Conservation (phyloP, 2,329 filamentous ascomycete species). For the Xylaria sp. region DNA sequence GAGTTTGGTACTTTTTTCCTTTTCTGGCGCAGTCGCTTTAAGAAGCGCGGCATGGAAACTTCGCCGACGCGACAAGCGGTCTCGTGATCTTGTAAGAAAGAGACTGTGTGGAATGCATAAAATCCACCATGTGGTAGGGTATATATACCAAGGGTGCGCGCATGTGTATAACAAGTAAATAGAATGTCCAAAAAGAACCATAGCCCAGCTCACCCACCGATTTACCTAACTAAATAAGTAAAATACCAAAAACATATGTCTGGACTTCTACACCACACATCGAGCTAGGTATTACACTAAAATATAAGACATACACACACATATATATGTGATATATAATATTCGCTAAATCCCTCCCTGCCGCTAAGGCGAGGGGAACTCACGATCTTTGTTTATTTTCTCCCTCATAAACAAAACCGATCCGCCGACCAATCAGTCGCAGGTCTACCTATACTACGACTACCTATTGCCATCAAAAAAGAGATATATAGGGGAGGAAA, state of each 20-base stretch:
- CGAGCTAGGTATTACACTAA: not conserved
- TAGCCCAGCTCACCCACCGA: not conserved
- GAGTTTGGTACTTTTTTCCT: no score
- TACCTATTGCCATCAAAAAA: constrained; percentile 1
- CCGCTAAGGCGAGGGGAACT: not conserved
- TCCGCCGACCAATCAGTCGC: not conserved
- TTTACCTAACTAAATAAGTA: not conserved
- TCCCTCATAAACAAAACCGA: not conserved
- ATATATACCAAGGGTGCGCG: no score
- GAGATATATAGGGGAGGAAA: not conserved
- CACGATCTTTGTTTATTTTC: not conserved
- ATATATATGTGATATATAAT: not conserved
- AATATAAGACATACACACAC: constrained; percentile 9
- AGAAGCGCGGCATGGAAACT: no score
- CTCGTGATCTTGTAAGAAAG: no score
- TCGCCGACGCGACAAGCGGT: no score
- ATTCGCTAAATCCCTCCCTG: not conserved
- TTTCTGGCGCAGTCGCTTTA: no score
- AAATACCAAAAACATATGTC: not conserved
- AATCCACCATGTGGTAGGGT: no score
- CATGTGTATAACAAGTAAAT: no score
- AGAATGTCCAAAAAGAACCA: no score
- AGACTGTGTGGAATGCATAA: no score
- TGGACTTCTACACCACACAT: not conserved
- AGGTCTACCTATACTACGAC: not conserved